Percentiles rank a stretch among this genome's conserved stretches.
These are phyloP conservation scores for Suillus variegatus DNA, from an alignment of 768 basidiomycete genomes.

Conservation along the genomic window DNA sequence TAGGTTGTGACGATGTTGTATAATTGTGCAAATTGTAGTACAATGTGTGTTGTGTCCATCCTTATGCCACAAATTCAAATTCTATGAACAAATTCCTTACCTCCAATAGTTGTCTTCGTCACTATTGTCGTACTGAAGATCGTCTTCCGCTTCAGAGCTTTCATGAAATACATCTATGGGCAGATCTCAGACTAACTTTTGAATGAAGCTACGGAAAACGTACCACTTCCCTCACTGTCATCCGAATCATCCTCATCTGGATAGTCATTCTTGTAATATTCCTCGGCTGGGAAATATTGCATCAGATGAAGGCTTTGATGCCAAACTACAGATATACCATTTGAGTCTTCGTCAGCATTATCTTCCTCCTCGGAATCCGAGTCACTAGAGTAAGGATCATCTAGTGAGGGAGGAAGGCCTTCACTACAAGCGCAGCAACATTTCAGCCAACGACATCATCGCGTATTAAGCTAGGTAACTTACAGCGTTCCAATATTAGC, in stretches of 20 bases:
- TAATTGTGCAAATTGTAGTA: slow-evolving; percentile 22
- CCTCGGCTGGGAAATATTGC: slow-evolving; percentile 57
- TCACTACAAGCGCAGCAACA: slow-evolving; percentile 41
- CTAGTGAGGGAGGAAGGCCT: slow-evolving; percentile 60
- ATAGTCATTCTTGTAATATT: slow-evolving; percentile 85
- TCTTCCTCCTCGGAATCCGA: slow-evolving; percentile 71
- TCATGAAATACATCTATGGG: slow-evolving; percentile 59
- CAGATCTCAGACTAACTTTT: slow-evolving; percentile 7
- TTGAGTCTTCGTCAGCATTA: slow-evolving; percentile 83
- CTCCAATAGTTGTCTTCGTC: slow-evolving; percentile 36
- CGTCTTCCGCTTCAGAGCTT: slow-evolving; percentile 49
- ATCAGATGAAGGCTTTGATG: neutral
- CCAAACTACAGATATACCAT: slow-evolving; percentile 47
- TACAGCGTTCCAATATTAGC: slow-evolving; percentile 66
- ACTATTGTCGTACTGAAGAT: slow-evolving; percentile 29
- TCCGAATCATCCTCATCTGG: slow-evolving; percentile 64
- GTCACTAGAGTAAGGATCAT: slow-evolving; percentile 57
- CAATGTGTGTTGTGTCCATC: slow-evolving; percentile 7
- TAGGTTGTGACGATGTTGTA: slow-evolving; percentile 19
- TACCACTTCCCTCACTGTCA: slow-evolving; percentile 43
- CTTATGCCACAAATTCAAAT: slow-evolving; percentile 15
- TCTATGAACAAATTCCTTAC: slow-evolving; percentile 18
- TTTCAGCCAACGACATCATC: neutral
- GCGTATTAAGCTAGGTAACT: slow-evolving; percentile 19
- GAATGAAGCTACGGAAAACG: slow-evolving; percentile 8